Percentiles rank a stretch among this genome's conserved stretches.
These are phyloP conservation scores for Picochlorum sp. DNA, from an alignment of 139 green algal genomes.

Conservation along the genomic window DNA sequence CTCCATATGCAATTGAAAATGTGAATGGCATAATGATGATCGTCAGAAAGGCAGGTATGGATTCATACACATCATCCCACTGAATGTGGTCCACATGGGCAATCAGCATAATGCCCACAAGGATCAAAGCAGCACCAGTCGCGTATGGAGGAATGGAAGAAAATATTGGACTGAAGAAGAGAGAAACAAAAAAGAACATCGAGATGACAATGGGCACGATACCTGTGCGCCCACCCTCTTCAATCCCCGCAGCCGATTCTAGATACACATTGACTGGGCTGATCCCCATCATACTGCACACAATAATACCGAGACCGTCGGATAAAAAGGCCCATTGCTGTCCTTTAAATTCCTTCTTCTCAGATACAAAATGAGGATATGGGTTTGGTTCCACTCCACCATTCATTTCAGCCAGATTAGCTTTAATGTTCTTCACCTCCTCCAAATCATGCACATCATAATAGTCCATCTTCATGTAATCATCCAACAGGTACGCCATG, in stretches of 20 bases:
- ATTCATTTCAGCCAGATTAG: not conserved
- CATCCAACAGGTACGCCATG: conserved; percentile 65
- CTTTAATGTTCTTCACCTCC: not conserved
- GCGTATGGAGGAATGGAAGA: conserved; percentile 74
- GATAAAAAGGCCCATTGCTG: conserved; percentile 49
- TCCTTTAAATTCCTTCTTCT: conserved; percentile 45
- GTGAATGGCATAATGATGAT: conserved; percentile 72
- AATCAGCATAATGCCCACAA: conserved; percentile 52
- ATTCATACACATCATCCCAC: conserved; percentile 42
- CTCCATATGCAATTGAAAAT: conserved; percentile 46
- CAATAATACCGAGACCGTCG: conserved; percentile 57
- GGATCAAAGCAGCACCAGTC: conserved; percentile 68
- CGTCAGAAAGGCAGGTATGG: conserved; percentile 69
- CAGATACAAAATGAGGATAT: conserved; percentile 51
- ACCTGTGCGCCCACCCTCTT: conserved; percentile 63
- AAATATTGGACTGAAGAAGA: conserved; percentile 82
- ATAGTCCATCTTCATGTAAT: conserved; percentile 35
- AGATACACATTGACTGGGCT: conserved; percentile 63
- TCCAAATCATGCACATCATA: conserved; percentile 12
- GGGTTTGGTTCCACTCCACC: not conserved
- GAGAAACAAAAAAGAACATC: conserved; percentile 59
- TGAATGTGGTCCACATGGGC: conserved; percentile 39
- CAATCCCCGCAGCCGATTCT: conserved; percentile 60
- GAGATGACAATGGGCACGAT: conserved; percentile 24
- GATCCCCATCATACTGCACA: conserved; percentile 63